phyloP scores from a whole-genome alignment of 345 rosid genomes.

The Lepidium didymum region DNA sequence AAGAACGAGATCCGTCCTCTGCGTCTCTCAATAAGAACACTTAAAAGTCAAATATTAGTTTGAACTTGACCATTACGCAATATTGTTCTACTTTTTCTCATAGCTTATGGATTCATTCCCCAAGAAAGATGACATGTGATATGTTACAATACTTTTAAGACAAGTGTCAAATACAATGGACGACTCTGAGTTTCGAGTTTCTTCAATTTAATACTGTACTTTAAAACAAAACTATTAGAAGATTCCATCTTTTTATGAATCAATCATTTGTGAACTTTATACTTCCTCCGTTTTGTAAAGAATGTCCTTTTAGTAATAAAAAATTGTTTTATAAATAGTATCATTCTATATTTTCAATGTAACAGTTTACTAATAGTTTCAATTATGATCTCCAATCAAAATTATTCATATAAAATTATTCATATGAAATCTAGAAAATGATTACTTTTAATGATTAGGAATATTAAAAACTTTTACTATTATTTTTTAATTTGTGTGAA shows the following conservation, averaged over 20 bases:
- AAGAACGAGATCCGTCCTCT: not conserved
- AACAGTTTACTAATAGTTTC: too few species aligned
- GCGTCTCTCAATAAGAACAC: not conserved
- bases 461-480: too few species aligned
- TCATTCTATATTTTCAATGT: too few species aligned
- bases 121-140: conserved; percentile 11
- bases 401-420: too few species aligned
- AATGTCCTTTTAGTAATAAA: too few species aligned
- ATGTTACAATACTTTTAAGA: conserved; percentile 5
- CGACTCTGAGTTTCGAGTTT: not conserved
- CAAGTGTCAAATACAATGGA: not conserved
- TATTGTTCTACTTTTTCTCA: not conserved
- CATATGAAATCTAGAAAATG: too few species aligned
- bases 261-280: not conserved
- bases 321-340: too few species aligned
- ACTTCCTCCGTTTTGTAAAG: too few species aligned
- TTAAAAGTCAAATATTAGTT: not conserved
- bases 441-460: too few species aligned
- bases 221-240: not conserved
- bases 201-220: not conserved
- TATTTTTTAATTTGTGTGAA: too few species aligned
- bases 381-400: too few species aligned
- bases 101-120: conserved; percentile 1
- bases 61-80: not conserved
- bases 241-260: not conserved